Base-by-base conservation (phyloP, 805 yeast species). In the Candida yuanshanica region DNA sequence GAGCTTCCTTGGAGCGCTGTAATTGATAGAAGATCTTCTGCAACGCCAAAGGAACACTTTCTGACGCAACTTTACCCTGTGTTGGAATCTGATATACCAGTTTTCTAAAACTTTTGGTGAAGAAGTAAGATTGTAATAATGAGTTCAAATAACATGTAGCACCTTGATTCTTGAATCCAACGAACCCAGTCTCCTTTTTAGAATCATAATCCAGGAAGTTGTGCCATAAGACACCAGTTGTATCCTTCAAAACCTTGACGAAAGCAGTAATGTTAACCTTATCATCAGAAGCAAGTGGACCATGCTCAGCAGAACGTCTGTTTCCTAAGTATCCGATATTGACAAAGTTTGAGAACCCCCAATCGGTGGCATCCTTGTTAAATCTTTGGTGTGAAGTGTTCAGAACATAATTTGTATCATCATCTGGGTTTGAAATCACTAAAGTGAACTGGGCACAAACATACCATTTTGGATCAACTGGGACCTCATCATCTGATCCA, bases 71-170 rank as follows among this genome's bases (percentile, higher is more conserved):
- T 44, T 77, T 81, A 37, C 68, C 69, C 21, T 77, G 78, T 0
- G 96, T 84, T 2, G 98, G 98, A 41, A 93, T 90, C 52, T 81
- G 81, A 58, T 87, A 91, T 3, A 93, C 98, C 42, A 89, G 76
- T 53, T 79, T 79, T 47, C 97, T 74, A 64, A 93, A 93, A 23
- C 69, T 67, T 48, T 79, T 79, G 1, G 99, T 93, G 56, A 87
- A 87, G 60, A 72, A 93, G 51, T 93, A 84, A 10, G 96, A 85
- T 62, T 93, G 99, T 40, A 93, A 64, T 44, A 93, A 70, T 0
- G 98, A 91, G 60, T 93, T 93, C 58, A 93, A 74, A 63, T 93
- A 93, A 62, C 99, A 93, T 0, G 99, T 93, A 2, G 99, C 99
- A 48, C 99, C 99, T 66, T 93, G 99, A 57, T 93, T 93, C 50